phyloP scores from a whole-genome alignment of 2,329 filamentous ascomycete genomes.

The Fusarium heterosporum region DNA sequence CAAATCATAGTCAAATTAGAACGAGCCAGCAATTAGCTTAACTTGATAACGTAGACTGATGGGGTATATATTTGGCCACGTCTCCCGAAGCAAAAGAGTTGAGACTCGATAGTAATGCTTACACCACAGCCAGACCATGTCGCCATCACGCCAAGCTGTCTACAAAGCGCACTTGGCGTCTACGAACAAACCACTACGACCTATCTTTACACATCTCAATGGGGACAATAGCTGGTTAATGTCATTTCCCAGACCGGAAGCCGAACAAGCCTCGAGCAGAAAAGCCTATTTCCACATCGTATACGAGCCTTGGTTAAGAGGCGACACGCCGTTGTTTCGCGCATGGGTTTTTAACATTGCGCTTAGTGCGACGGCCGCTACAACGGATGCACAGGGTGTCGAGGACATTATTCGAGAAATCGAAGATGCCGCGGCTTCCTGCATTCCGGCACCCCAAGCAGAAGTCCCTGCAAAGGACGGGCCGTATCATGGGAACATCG shows the following conservation, averaged over 20 bases:
- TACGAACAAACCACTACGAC: neutral
- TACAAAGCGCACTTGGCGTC: neutral
- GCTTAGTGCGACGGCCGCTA: neutral
- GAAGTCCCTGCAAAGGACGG: neutral
- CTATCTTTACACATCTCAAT: neutral
- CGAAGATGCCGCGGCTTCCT: slow-evolving; percentile 18
- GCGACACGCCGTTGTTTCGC: slow-evolving; percentile 29
- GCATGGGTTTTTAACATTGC: slow-evolving; percentile 42
- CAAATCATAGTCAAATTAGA: too few relatives aligned
- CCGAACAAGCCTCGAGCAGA: neutral
- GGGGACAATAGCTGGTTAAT: slow-evolving; percentile 5
- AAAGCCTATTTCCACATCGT: slow-evolving; percentile 8
- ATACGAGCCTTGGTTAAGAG: slow-evolving; percentile 50
- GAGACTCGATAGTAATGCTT: neutral
- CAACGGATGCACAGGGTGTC: slow-evolving; percentile 13
- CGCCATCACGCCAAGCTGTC: neutral
- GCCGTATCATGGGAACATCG: slow-evolving; percentile 13
- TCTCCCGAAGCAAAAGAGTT: neutral
- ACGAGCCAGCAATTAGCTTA: too few relatives aligned
- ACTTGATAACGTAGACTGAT: too few relatives aligned
- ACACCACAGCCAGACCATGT: neutral
- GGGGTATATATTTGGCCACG: neutral
- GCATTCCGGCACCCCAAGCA: neutral
- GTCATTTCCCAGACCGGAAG: slow-evolving; percentile 5
- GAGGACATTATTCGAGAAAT: slow-evolving; percentile 31